These are phyloP conservation scores for Pseudevernia furfuracea DNA, from an alignment of 495 filamentous ascomycete genomes.

Conservation along the genomic window DNA sequence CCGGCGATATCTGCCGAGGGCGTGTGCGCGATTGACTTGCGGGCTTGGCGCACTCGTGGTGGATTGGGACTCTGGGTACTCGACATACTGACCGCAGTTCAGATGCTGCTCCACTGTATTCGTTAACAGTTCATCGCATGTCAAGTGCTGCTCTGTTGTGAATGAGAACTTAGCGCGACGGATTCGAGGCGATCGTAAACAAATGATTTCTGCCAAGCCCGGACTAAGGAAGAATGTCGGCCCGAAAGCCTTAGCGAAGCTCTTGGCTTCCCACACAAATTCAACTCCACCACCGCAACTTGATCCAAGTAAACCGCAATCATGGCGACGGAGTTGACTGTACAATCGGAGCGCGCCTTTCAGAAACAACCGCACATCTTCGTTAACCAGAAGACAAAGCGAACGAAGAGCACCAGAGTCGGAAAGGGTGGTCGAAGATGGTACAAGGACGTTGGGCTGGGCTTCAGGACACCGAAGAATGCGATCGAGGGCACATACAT, in stretches of 20 bases:
- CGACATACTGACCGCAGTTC: slow-evolving; percentile 12
- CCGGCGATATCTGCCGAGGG: slow-evolving; percentile 42
- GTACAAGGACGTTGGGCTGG: slow-evolving; percentile 99
- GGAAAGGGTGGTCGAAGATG: slow-evolving; percentile 89
- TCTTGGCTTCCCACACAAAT: slow-evolving; percentile 30
- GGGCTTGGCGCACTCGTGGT: slow-evolving; percentile 46
- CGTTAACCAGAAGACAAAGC: slow-evolving; percentile 80
- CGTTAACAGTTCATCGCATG: background rate
- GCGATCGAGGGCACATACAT: slow-evolving; percentile 99
- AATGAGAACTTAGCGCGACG: slow-evolving; percentile 19
- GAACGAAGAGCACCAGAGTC: slow-evolving; percentile 71
- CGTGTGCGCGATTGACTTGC: slow-evolving; percentile 69
- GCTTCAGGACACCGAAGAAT: slow-evolving; percentile 93
- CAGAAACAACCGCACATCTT: slow-evolving; percentile 99
- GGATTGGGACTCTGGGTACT: slow-evolving; percentile 16
- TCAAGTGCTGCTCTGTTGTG: background rate
- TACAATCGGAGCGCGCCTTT: slow-evolving; percentile 96
- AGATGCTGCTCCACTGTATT: background rate
- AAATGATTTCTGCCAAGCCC: slow-evolving; percentile 24
- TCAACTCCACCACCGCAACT: slow-evolving; percentile 33
- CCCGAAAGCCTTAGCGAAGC: slow-evolving; percentile 10
- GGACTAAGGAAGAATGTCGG: slow-evolving; percentile 27
- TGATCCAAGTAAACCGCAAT: slow-evolving; percentile 54
- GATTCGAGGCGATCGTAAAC: slow-evolving; percentile 20
- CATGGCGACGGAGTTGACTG: slow-evolving; percentile 97